Evolutionary conservation across 139 green algal species (phyloP).

Genomic region (Asterochloris sp.): DNA sequence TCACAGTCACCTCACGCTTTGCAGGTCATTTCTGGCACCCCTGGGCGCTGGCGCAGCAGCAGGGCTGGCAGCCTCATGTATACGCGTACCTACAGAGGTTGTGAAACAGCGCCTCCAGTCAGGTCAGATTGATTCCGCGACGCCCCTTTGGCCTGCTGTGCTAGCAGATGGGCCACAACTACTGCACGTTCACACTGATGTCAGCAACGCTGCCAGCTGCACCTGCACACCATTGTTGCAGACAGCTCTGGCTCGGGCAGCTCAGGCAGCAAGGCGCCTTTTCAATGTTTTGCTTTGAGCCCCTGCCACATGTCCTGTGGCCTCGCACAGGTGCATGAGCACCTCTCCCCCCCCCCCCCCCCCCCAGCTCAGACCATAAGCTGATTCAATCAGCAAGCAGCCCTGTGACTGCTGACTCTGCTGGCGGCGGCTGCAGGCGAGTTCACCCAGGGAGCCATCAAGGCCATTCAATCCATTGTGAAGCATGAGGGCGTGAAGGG

Average conservation of each 20-base stretch:
- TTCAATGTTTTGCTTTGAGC: not conserved
- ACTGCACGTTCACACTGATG: too few relatives aligned
- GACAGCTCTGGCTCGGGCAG: not conserved
- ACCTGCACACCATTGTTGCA: not conserved
- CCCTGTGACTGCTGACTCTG: too few relatives aligned
- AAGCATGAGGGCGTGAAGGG: conserved; percentile 72
- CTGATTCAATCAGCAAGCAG: too few relatives aligned
- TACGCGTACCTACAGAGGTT: conserved; percentile 96
- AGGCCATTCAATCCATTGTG: conserved; percentile 72
- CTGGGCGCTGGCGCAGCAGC: conserved; percentile 63
- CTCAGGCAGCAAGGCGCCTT: too few relatives aligned
- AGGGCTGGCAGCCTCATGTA: conserved; percentile 78
- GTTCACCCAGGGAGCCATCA: conserved; percentile 47
- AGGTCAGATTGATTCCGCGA: conserved; percentile 24
- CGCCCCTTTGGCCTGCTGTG: not conserved
- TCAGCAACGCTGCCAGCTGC: too few relatives aligned
- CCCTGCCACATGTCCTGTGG: too few relatives aligned
- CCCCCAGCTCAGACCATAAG: too few relatives aligned
- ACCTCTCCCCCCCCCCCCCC: too few relatives aligned
- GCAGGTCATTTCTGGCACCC: conserved; percentile 38
- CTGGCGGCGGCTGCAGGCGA: conserved; percentile 39
- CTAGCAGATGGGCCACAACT: not conserved
- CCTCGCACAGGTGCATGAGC: too few relatives aligned
- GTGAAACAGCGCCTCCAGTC: conserved; percentile 96
- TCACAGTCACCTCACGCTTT: too few relatives aligned